A percentile compares a stretch with the other conserved stretches of the same genome.
Conservation (phyloP, 805 yeast species). For the Candida ovalis region DNA sequence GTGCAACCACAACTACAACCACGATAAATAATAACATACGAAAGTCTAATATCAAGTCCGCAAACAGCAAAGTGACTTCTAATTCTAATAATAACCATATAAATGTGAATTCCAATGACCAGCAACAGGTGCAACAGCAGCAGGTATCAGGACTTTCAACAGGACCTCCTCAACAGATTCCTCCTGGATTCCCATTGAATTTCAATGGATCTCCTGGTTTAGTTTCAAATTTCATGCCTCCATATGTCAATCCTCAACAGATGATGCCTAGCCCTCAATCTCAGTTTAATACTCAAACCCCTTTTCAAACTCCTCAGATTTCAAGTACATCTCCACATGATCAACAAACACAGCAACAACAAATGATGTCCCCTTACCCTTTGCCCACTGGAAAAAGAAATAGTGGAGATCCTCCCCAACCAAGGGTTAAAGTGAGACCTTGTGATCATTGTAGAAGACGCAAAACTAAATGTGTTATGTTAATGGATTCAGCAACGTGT, state of each 20-base stretch:
- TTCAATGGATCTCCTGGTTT: conserved; percentile 3
- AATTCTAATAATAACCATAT: not conserved
- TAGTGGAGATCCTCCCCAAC: conserved; percentile 34
- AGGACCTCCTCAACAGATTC: conserved; percentile 4
- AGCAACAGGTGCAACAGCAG: not conserved
- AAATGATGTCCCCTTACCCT: not conserved
- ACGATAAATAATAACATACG: conserved; percentile 1
- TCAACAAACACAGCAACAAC: conserved; percentile 4
- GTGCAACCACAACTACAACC: conserved; percentile 1
- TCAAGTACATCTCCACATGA: conserved; percentile 2
- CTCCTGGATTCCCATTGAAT: not conserved
- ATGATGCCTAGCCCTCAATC: conserved; percentile 5
- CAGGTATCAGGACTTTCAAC: not conserved
- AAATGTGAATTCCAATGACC: conserved; percentile 1
- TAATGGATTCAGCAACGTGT: conserved; percentile 61
- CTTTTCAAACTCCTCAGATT: conserved; percentile 8
- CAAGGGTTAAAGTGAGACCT: conserved; percentile 47
- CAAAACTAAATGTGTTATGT: conserved; percentile 72
- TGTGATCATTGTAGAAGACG: conserved; percentile 85
- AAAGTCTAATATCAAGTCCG: not conserved
- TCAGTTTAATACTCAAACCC: conserved; percentile 1
- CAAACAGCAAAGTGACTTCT: not conserved
- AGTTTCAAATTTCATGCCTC: not conserved
- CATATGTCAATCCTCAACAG: conserved; percentile 2
- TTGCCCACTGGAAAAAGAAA: conserved; percentile 4